phyloP scores from a whole-genome alignment of 371 early-diverging fungal genomes.

The Mucor lusitanicus region DNA sequence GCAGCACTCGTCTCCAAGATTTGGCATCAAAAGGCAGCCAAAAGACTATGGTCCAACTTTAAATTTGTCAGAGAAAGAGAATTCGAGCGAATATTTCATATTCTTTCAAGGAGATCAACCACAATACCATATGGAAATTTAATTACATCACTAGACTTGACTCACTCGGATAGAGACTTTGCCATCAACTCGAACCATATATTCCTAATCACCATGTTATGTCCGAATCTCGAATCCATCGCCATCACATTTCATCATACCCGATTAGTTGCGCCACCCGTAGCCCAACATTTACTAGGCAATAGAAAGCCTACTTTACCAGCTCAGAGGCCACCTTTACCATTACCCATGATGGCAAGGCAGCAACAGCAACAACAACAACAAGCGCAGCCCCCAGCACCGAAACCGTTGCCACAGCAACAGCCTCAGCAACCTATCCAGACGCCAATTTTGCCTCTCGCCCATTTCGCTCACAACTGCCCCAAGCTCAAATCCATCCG shows the following conservation, averaged over 20 bases:
- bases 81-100: constrained; percentile 46
- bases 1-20: constrained; percentile 29
- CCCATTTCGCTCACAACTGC: constrained; percentile 50
- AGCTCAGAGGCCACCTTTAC: neutral
- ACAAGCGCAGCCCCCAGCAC: constrained; percentile 8
- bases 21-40: constrained; percentile 32
- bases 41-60: constrained; percentile 39
- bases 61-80: constrained; percentile 44
- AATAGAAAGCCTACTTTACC: constrained; percentile 5
- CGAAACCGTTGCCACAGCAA: neutral
- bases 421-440: constrained; percentile 6
- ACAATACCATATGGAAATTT: constrained; percentile 31
- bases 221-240: constrained; percentile 43
- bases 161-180: constrained; percentile 46
- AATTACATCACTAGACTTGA: constrained; percentile 39
- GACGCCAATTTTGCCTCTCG: constrained; percentile 37
- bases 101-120: constrained; percentile 34
- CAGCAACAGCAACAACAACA: constrained; percentile 10
- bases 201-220: constrained; percentile 37
- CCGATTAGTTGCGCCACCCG: constrained; percentile 38
- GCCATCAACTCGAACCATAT: constrained; percentile 37
- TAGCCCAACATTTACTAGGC: constrained; percentile 2
- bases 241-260: constrained; percentile 40
- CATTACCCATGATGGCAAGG: constrained; percentile 9
- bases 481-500: constrained; percentile 36